Percentiles rank a stretch among this genome's conserved stretches.
Evolutionary conservation across 352 stramenopile species (phyloP).

Genomic region (Globisporangium paroecandrum): DNA sequence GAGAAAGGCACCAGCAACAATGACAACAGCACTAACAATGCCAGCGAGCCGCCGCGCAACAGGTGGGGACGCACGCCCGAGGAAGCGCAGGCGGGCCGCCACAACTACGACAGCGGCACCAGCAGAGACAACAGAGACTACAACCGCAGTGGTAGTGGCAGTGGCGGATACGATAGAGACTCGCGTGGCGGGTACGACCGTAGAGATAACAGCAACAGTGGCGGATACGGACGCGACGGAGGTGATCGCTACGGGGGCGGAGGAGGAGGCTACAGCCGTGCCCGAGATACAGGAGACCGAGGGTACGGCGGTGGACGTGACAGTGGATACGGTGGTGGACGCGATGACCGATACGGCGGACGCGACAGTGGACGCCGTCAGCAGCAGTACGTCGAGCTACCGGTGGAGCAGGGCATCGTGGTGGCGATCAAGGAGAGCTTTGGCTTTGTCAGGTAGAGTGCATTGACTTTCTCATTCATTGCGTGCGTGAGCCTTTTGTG

Average conservation of each 20-base stretch:
- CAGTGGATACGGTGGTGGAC: constrained; percentile 9
- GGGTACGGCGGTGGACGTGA: constrained; percentile 15
- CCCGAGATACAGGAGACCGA: not conserved
- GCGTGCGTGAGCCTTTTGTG: not conserved
- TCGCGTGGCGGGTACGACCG: constrained; percentile 7
- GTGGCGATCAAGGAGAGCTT: constrained; percentile 55
- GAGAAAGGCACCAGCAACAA: constrained; percentile 3
- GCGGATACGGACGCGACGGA: constrained; percentile 2
- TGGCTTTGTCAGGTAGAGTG: constrained; percentile 39
- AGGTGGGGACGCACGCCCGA: constrained; percentile 12
- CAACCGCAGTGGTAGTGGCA: constrained; percentile 6
- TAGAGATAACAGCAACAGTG: constrained; percentile 9
- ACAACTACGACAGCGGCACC: constrained; percentile 18
- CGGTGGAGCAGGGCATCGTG: constrained; percentile 36
- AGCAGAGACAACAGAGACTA: constrained; percentile 15
- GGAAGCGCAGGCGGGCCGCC: constrained; percentile 17
- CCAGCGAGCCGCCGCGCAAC: constrained; percentile 4
- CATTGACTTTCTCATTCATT: not conserved
- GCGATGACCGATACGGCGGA: constrained; percentile 12
- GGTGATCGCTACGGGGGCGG: constrained; percentile 1
- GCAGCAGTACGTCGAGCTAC: constrained; percentile 23
- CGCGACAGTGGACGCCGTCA: constrained; percentile 12
- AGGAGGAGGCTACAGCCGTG: not conserved
- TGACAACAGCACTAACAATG: not conserved
- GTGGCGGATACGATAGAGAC: constrained; percentile 5